Conservation (phyloP, 2,329 filamentous ascomycete genomes). For the Fusarium multiceps region DNA sequence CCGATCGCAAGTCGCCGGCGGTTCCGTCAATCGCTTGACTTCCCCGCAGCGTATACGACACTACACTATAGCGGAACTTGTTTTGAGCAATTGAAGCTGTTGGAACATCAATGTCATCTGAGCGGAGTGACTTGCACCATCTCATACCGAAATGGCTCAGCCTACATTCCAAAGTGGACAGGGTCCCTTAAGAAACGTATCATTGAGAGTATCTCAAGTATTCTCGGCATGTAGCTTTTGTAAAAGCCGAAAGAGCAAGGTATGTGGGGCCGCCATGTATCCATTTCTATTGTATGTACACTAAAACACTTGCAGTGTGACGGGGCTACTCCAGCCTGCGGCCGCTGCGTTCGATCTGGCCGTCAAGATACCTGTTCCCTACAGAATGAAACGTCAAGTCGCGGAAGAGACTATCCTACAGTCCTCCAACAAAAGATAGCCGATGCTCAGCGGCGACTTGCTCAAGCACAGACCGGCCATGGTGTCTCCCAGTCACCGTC, state of each 20-base stretch:
- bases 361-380: slow-evolving; percentile 3
- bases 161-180: fast-evolving
- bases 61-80: too few species aligned
- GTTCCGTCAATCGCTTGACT: not conserved
- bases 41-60: not conserved
- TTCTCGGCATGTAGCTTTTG: slow-evolving; percentile 11
- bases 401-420: not conserved
- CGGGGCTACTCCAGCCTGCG: slow-evolving; percentile 6
- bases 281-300: fast-evolving
- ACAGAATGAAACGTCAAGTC: not conserved
- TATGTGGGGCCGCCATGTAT: not conserved
- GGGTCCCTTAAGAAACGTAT: not conserved
- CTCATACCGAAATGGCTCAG: not conserved
- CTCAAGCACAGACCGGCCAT: not conserved
- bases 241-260: slow-evolving; percentile 17
- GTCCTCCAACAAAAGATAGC: slow-evolving; percentile 10
- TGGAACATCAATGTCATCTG: not conserved
- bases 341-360: not conserved
- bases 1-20: not conserved
- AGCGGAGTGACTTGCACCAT: not conserved
- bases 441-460: not conserved
- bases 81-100: not conserved
- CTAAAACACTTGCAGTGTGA: not conserved
- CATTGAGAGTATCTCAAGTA: slow-evolving; percentile 10
- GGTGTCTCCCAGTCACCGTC: fast-evolving